These are phyloP conservation scores for Datura wrightii DNA, from an alignment of 257 asterid genomes.

Conservation along the genomic window DNA sequence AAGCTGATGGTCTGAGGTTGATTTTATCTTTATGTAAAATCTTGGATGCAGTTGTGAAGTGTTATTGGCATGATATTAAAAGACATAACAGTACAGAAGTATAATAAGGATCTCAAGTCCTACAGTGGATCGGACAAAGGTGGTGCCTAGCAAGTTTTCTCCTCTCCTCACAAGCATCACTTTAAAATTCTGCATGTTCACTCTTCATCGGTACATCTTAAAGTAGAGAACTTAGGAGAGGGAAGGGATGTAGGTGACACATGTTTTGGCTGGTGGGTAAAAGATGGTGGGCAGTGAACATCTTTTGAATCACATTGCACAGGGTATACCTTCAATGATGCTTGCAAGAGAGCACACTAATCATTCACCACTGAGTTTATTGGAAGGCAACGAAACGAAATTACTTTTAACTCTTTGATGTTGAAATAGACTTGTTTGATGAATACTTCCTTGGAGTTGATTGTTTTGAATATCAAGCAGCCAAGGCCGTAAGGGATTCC, in stretches of 20 bases:
- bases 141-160: not conserved
- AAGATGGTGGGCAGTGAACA: not conserved
- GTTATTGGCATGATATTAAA: not conserved
- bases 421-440: no score
- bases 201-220: constrained; percentile 10
- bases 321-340: not conserved
- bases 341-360: not conserved
- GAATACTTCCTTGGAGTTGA: no score
- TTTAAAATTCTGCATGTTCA: constrained; percentile 21
- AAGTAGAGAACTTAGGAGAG: not conserved
- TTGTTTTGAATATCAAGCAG: not conserved
- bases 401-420: no score
- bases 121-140: not conserved
- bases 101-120: not conserved
- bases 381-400: no score
- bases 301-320: no score
- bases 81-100: no score
- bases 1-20: not conserved
- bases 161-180: constrained; percentile 23
- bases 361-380: not conserved
- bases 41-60: not conserved
- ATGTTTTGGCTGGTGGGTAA: not conserved
- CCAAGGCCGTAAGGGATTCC: not conserved
- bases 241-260: not conserved
- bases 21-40: not conserved